Percentiles rank a stretch among this genome's conserved stretches.
Evolutionary conservation across 1,139 yeast species (phyloP).

Genomic region (Candida glucosophila): DNA sequence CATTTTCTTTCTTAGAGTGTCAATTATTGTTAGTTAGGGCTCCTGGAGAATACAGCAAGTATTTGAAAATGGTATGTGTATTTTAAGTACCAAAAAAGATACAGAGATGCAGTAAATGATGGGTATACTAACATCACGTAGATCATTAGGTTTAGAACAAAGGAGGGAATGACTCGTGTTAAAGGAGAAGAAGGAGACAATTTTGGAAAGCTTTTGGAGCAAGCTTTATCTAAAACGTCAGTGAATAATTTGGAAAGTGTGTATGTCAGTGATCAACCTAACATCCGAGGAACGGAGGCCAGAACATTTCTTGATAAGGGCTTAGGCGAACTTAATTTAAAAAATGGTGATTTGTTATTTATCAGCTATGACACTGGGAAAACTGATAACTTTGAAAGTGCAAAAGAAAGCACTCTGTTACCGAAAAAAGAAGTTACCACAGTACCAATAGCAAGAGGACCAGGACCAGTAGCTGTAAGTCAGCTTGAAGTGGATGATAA

Average conservation of each 20-base stretch:
- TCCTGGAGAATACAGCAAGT: slow-evolving; percentile 2
- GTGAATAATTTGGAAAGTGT: slow-evolving; percentile 24
- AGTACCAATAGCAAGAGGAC: slow-evolving; percentile 1
- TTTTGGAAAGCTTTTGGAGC: slow-evolving; percentile 42
- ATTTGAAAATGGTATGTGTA: slow-evolving; percentile 2
- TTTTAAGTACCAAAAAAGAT: neutral
- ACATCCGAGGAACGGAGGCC: slow-evolving; percentile 39
- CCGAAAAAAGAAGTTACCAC: slow-evolving; percentile 1
- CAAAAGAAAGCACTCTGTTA: slow-evolving; percentile 1
- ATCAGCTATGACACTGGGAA: slow-evolving; percentile 34
- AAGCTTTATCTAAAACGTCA: slow-evolving; percentile 28
- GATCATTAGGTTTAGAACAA: slow-evolving; percentile 68
- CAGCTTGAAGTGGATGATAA: slow-evolving; percentile 58
- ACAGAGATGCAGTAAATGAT: neutral
- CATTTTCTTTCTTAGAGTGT: neutral
- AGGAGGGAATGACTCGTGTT: slow-evolving; percentile 74
- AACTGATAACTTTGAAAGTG: slow-evolving; percentile 1
- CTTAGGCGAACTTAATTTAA: slow-evolving; percentile 44
- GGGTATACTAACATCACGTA: slow-evolving; percentile 5
- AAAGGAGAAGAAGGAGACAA: slow-evolving; percentile 38
- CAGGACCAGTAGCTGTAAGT: slow-evolving; percentile 13
- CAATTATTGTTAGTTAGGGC: neutral
- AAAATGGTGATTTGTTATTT: slow-evolving; percentile 81
- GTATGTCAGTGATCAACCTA: slow-evolving; percentile 37
- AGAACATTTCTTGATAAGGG: slow-evolving; percentile 35